Evolutionary conservation across 495 filamentous ascomycete genomes (phyloP).

Genomic region (Talaromyces proteolyticus): DNA sequence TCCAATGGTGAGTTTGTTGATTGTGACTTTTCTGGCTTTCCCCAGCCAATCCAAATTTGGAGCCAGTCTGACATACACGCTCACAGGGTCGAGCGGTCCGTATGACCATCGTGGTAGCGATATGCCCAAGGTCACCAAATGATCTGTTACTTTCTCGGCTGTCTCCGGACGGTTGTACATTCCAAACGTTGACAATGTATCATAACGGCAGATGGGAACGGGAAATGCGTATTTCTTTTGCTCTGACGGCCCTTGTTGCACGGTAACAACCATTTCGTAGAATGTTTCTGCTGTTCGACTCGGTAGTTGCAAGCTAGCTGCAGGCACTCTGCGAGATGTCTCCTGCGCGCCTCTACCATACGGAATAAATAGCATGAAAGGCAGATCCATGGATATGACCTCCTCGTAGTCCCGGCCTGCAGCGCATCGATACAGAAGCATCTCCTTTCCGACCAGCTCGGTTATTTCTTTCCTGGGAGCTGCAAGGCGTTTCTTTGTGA

Average conservation of each 20-base stretch:
- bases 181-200: conserved; percentile 95
- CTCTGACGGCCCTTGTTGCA: conserved; percentile 81
- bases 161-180: conserved; percentile 98
- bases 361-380: conserved; percentile 95
- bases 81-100: conserved; percentile 89
- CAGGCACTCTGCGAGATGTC: conserved; percentile 79
- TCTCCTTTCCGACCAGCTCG: conserved; percentile 92
- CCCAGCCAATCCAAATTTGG: conserved; percentile 87
- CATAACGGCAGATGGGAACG: conserved; percentile 85
- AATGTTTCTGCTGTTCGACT: conserved; percentile 92
- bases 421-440: conserved; percentile 82
- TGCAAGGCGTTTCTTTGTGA: conserved; percentile 87
- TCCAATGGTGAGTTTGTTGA: conserved; percentile 85
- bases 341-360: conserved; percentile 88
- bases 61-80: conserved; percentile 86
- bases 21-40: conserved; percentile 89
- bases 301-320: conserved; percentile 84
- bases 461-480: conserved; percentile 87
- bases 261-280: conserved; percentile 93
- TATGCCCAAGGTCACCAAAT: conserved; percentile 85
- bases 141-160: conserved; percentile 78
- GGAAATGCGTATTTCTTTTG: conserved; percentile 90
- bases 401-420: conserved; percentile 78
- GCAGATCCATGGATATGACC: conserved; percentile 94
- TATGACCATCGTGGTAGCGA: conserved; percentile 94